Evolutionary conservation across 2,329 filamentous ascomycete genomes (phyloP).

Genomic region (Colletotrichum eleusines): DNA sequence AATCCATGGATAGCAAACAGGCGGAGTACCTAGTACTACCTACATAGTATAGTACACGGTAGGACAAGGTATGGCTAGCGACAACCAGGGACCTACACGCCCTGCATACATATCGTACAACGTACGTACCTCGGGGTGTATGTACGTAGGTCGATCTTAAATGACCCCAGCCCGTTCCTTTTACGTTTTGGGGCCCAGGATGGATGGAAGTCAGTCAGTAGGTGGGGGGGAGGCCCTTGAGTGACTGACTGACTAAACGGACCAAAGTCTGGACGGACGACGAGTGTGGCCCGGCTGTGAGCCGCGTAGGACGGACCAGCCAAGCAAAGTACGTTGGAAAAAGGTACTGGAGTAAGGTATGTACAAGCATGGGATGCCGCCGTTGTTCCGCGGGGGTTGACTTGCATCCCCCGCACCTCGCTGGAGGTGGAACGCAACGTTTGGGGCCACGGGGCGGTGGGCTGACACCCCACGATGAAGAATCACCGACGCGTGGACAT

Average conservation of each 20-base stretch:
- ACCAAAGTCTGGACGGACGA: conserved; percentile 23
- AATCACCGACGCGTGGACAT: neutral
- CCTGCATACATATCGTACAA: no score
- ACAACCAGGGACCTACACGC: conserved; percentile 26
- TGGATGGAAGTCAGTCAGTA: conserved; percentile 4
- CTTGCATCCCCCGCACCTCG: conserved; percentile 35
- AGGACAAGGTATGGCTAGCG: neutral
- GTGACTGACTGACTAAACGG: conserved; percentile 27
- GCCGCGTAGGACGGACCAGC: neutral
- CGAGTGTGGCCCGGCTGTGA: conserved; percentile 5
- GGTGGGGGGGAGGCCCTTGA: conserved; percentile 14
- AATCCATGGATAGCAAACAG: conserved; percentile 24
- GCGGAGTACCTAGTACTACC: conserved; percentile 1
- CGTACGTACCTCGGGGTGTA: no score
- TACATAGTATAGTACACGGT: no score
- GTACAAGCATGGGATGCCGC: conserved; percentile 12
- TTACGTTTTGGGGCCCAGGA: conserved; percentile 34
- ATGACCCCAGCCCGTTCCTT: conserved; percentile 32
- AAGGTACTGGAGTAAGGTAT: no score
- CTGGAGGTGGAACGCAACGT: conserved; percentile 17
- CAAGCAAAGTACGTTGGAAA: neutral
- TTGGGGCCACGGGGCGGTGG: neutral
- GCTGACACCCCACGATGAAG: conserved; percentile 5
- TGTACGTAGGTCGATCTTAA: conserved; percentile 19
- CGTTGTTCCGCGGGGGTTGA: conserved; percentile 23